A percentile compares a stretch with the other conserved stretches of the same genome.
Conservation (phyloP, 2,329 filamentous ascomycete genomes). For the Xylariaceae sp. region DNA sequence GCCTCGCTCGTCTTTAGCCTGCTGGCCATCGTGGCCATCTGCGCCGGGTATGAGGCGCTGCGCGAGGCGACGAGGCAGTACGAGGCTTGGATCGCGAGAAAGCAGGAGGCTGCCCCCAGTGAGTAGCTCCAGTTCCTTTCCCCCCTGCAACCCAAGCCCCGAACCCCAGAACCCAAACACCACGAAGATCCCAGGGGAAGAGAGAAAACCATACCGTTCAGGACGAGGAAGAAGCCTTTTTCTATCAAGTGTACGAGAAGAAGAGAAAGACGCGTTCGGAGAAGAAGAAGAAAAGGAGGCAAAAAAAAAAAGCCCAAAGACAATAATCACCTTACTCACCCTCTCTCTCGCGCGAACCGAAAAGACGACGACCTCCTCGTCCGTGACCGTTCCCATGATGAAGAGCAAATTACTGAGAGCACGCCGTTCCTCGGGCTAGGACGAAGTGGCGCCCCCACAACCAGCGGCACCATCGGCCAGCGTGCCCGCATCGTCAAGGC, state of each 20-base stretch:
- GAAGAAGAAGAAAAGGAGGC: no score
- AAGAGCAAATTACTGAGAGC: slow-evolving; percentile 51
- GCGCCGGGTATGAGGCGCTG: slow-evolving; percentile 89
- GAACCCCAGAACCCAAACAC: no score
- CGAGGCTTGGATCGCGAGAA: slow-evolving; percentile 53
- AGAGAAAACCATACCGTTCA: no score
- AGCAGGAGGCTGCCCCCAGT: slow-evolving; percentile 49
- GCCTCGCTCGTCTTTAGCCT: slow-evolving; percentile 77
- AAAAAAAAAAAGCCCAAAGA: no score
- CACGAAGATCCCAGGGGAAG: slow-evolving; percentile 1
- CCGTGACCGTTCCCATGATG: background rate
- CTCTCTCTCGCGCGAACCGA: no score
- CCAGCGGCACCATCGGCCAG: slow-evolving; percentile 51
- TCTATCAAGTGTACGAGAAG: no score
- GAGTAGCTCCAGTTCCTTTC: slow-evolving; percentile 30
- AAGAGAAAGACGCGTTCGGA: no score
- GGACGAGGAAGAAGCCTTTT: no score
- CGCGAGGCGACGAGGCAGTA: slow-evolving; percentile 74
- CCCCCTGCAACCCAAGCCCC: no score
- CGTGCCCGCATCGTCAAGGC: slow-evolving; percentile 76
- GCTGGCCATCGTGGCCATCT: slow-evolving; percentile 73
- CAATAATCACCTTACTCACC: no score
- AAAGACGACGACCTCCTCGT: no score
- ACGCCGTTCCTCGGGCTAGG: slow-evolving; percentile 67
- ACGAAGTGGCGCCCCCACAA: slow-evolving; percentile 54